These are phyloP conservation scores for Ramaria rubella DNA, from an alignment of 768 basidiomycete genomes.

Conservation along the genomic window DNA sequence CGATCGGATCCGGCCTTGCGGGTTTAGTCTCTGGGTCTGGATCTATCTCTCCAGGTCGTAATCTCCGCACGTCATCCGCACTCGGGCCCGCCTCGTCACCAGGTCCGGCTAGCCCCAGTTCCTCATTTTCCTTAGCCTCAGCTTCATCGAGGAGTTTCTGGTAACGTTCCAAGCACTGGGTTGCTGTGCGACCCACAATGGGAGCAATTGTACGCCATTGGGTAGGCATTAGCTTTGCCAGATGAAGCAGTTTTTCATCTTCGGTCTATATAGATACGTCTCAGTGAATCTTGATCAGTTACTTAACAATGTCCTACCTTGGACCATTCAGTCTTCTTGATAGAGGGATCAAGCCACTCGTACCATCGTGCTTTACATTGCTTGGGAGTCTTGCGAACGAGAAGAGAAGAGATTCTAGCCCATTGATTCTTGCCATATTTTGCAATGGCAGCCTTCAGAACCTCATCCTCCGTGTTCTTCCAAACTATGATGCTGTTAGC, in stretches of 20 bases:
- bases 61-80: conserved; percentile 84
- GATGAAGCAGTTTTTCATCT: conserved; percentile 95
- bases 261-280: conserved; percentile 55
- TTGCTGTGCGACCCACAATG: conserved; percentile 95
- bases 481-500: conserved; percentile 18
- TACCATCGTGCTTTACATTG: conserved; percentile 99
- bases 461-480: conserved; percentile 96
- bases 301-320: conserved; percentile 48
- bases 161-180: conserved; percentile 96
- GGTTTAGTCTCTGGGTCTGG: conserved; percentile 99
- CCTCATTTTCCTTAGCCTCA: conserved; percentile 93
- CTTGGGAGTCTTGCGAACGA: conserved; percentile 98
- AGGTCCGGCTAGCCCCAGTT: conserved; percentile 84
- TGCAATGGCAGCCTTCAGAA: conserved; percentile 96
- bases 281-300: background rate
- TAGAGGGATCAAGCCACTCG: conserved; percentile 98
- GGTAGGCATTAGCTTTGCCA: conserved; percentile 98
- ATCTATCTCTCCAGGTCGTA: conserved; percentile 96
- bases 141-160: conserved; percentile 97
- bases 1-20: conserved; percentile 96
- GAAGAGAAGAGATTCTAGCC: conserved; percentile 95
- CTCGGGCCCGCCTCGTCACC: conserved; percentile 74
- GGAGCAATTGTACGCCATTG: conserved; percentile 99
- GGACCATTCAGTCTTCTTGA: conserved; percentile 99
- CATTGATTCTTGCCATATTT: conserved; percentile 98